Evolutionary conservation across 1,284 basidiomycete species (phyloP).

Genomic region (Amylostereum chailletii): DNA sequence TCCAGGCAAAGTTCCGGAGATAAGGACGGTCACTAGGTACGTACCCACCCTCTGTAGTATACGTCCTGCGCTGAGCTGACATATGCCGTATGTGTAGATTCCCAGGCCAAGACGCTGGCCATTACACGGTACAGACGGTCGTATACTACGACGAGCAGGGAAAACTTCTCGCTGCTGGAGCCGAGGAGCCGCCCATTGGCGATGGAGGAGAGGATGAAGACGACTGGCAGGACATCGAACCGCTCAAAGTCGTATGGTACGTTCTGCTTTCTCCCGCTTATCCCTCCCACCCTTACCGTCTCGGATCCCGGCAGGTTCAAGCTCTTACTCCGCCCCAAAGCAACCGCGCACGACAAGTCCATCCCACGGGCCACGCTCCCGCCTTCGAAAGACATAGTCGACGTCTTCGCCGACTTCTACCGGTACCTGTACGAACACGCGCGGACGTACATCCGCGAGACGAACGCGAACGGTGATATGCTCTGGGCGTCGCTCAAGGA

Average conservation of each 20-base stretch:
- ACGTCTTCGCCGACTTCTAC: constrained; percentile 9
- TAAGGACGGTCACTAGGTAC: constrained; percentile 35
- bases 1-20: constrained; percentile 26
- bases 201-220: constrained; percentile 36
- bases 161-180: constrained; percentile 37
- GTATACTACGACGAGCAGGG: constrained; percentile 44
- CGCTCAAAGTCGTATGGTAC: constrained; percentile 22
- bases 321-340: constrained; percentile 11
- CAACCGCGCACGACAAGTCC: constrained; percentile 7
- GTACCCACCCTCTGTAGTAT: constrained; percentile 2
- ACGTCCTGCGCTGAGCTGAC: neutral
- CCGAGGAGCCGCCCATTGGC: constrained; percentile 35
- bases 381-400: constrained; percentile 3
- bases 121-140: constrained; percentile 49
- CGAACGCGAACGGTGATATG: neutral
- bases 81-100: constrained; percentile 21
- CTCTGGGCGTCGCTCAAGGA: constrained; percentile 1
- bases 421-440: constrained; percentile 5
- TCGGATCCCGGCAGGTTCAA: constrained; percentile 10
- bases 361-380: constrained; percentile 1
- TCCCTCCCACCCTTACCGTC: neutral
- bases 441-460: neutral
- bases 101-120: constrained; percentile 32
- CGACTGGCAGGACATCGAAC: constrained; percentile 14
- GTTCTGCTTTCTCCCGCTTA: neutral